Evolutionary conservation across 192 early-diverging fungal genomes (phyloP), one percentile per base, ranked within the genome.

Genomic region (Rhizophlyctis rosea): DNA sequence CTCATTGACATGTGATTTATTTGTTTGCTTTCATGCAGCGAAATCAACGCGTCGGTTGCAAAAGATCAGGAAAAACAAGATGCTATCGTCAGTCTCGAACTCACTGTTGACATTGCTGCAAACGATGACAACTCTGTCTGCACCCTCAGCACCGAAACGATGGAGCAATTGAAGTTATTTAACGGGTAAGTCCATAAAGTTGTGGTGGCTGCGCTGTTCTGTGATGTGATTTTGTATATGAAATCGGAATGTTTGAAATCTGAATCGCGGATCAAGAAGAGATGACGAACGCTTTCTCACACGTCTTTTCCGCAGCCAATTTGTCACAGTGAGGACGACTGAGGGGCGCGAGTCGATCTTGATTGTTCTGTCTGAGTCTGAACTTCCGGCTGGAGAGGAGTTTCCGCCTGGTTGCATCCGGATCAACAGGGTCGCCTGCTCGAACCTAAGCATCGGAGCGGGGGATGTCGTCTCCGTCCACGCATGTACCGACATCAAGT

Each of bases 41-140:
- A 64, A 4, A 68, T 65, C 2, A 73, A 77, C 53, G 70, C 75
- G 24, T 73, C 75, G 24, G 75, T 73, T 64, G 57, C 67, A 11
- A 60, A 59, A 9, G 24, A 30, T n/a, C 47, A 61, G 21, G 78
- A 86, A 24, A 80, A 78, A 34, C 78, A 92, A 50, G 96, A 99
- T 80, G 79, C 88, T 32, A 88, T 95, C 48, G 90, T 92, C 16
- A 95, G 94, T 53, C 98, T 99, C 70, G 98, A 99, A 82, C 77
- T 99, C 52, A 90, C 98, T 79, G 92, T 99, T 31, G 96, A 98
- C 71, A 94, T 96, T 67, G 91, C 93, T 32, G 88, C 84, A 60
- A 97, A 89, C 70, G 95, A 98, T 68, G 96, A 99, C 80, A 98
- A 96, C 78, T 99, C 96, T 23, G 92, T 99, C 24, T 85, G 90